phyloP scores from a whole-genome alignment of 1,284 basidiomycete genomes.

The Termitomyces sp. region DNA sequence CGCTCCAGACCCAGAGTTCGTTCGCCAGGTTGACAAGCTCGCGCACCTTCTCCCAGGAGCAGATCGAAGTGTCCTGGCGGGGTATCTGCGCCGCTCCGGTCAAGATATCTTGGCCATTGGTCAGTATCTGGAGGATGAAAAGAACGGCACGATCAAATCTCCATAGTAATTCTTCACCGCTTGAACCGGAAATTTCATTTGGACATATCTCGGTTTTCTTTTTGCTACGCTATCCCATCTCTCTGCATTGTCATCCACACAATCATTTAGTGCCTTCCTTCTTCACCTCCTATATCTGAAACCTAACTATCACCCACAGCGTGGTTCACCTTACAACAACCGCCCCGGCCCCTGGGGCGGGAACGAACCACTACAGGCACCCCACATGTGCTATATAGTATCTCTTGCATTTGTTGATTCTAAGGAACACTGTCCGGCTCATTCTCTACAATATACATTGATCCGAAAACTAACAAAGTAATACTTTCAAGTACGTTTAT shows the following conservation, averaged over 20 bases:
- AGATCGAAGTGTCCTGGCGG: conserved; percentile 61
- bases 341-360: background rate
- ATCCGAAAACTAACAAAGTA: background rate
- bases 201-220: background rate
- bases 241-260: background rate
- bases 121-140: conserved; percentile 84
- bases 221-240: background rate
- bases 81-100: conserved; percentile 69
- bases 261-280: background rate
- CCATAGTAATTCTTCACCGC: background rate
- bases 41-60: conserved; percentile 73
- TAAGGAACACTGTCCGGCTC: background rate
- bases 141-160: conserved; percentile 55
- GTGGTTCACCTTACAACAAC: background rate
- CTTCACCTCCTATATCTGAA: background rate
- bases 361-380: background rate
- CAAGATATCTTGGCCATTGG: conserved; percentile 82
- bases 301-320: background rate
- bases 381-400: background rate
- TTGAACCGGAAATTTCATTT: background rate
- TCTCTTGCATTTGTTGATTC: conserved; percentile 1
- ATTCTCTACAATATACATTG: conserved; percentile 7
- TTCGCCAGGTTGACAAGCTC: conserved; percentile 66
- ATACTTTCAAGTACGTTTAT: conserved; percentile 10
- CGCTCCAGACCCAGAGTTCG: conserved; percentile 46